These are phyloP conservation scores for Beauveria sp. DNA, from an alignment of 2,329 filamentous ascomycete species.

Conservation along the genomic window DNA sequence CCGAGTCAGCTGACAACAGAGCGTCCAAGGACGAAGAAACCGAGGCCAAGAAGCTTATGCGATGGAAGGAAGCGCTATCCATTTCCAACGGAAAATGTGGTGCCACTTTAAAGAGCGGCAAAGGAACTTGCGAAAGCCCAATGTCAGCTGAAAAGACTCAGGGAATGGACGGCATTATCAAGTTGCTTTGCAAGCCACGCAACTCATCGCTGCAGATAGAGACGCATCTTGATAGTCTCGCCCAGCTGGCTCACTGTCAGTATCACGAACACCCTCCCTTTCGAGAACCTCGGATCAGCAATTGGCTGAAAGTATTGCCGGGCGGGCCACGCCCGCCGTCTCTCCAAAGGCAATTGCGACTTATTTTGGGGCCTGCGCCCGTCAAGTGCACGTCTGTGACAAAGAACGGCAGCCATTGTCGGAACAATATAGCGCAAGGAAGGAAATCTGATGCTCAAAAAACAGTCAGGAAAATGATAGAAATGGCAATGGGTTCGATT, in stretches of 20 bases:
- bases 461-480: background rate
- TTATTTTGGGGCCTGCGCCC: background rate
- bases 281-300: background rate
- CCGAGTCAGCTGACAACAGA: background rate
- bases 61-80: background rate
- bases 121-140: background rate
- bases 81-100: background rate
- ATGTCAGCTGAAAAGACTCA: background rate
- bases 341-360: background rate
- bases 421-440: background rate
- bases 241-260: background rate
- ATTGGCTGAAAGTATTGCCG: background rate
- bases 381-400: background rate
- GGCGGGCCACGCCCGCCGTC: background rate
- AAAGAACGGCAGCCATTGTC: background rate
- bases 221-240: background rate
- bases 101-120: background rate
- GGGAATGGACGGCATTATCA: background rate
- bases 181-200: background rate
- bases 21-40: background rate
- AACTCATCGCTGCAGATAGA: background rate
- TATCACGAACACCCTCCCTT: background rate
- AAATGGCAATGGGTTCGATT: background rate
- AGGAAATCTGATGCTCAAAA: background rate
- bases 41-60: background rate